These are phyloP conservation scores for Corymbia citriodora DNA, from an alignment of 441 rosid genomes.

Conservation along the genomic window DNA sequence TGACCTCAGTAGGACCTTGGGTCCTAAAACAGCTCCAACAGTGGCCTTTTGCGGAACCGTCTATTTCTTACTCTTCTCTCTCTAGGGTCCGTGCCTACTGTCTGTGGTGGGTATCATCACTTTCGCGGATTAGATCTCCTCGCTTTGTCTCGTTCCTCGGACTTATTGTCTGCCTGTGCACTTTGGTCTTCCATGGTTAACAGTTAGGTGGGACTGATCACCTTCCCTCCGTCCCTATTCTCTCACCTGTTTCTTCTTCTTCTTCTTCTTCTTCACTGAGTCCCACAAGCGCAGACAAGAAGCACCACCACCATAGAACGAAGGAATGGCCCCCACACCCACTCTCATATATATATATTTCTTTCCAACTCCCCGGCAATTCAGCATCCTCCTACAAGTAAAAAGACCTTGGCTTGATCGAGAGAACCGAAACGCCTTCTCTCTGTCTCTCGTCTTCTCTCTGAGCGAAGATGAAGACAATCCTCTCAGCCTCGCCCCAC, in stretches of 20 bases:
- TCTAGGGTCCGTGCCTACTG: too few relatives aligned
- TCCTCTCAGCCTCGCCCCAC: constrained; percentile 1
- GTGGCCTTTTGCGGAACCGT: not conserved
- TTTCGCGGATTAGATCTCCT: not conserved
- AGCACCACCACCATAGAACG: not conserved
- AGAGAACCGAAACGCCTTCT: not conserved
- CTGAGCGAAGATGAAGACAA: not conserved
- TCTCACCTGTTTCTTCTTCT: not conserved
- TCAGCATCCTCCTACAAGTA: not conserved
- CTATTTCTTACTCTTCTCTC: not conserved
- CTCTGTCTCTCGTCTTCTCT: not conserved
- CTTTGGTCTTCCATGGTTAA: not conserved
- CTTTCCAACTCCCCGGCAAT: not conserved
- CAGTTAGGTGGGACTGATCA: constrained; percentile 8
- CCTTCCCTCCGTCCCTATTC: not conserved
- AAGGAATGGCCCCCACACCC: not conserved
- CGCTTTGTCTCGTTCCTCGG: not conserved
- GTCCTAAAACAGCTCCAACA: not conserved
- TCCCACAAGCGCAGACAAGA: not conserved
- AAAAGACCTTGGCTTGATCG: not conserved
- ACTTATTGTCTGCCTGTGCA: not conserved
- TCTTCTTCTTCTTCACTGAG: not conserved
- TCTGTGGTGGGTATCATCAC: not conserved
- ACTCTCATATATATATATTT: not conserved
- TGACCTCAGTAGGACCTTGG: not conserved